Base-by-base conservation (phyloP, 169 alveolate species). In the Plasmodium blacklocki region DNA sequence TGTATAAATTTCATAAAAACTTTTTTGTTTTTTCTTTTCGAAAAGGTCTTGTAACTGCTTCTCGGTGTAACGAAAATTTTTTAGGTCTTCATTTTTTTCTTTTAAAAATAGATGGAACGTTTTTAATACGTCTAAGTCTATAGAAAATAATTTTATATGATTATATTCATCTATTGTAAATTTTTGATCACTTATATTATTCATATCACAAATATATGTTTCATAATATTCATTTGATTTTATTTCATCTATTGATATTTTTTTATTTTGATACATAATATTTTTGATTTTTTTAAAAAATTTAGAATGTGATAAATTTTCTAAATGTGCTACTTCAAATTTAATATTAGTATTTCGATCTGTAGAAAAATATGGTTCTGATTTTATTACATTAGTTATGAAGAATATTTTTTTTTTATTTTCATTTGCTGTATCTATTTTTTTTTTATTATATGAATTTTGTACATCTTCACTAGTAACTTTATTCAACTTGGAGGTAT, bases 21-120 rank as follows among this genome's bases (percentile, higher is more conserved):
- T 83, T 32, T 68, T 71, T 29, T 70, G 54, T 62, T 83, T 83
- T 23, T 83, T 83, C 85, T 54, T 83, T 67, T 83, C 91, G 1
- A 83, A 80, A 26, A 83, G 21, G 26, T 83, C 74, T 45, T 66
- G 74, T n/a, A 83, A 68, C 70, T 83, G 91, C 26, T 60, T 83
- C 15, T 83, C 91, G 2, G 91, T 83, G 14, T 62, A 83, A 68
- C 62, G 85, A 29, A 83, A 83, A 39, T 83, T 83, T 83, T 83
- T 83, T 68, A 83, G 39, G 29, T 83, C 91, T 83, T 83, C 91
- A 9, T 58, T 83, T 83, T 83, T 83, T 43, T 83, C 91, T 70
- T 64, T 83, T 47, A 83, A 54, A 63, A 83, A 83, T 0, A 67
- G 49, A 68, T 67, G 47, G 29, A 83, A 83, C 6, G 56, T 70